Evolutionary conservation across 768 basidiomycete genomes (phyloP).

Genomic region (Pisolithus marmoratus): DNA sequence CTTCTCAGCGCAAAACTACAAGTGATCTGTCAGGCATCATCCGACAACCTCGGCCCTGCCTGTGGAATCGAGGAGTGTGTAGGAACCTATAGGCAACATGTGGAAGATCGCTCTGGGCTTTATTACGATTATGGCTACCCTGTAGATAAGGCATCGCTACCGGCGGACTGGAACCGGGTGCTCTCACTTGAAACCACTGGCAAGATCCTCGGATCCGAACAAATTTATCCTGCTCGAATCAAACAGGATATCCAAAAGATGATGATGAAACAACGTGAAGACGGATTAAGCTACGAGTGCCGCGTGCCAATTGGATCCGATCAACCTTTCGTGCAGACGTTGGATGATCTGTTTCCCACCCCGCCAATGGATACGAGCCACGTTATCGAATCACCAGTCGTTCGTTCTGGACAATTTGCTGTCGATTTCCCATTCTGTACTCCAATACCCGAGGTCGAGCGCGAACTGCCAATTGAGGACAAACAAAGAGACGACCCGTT

Average conservation of each 20-base stretch:
- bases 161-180: conserved; percentile 8
- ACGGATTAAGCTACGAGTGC: conserved; percentile 4
- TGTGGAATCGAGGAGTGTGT: conserved; percentile 44
- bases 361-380: conserved; percentile 4
- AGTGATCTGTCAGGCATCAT: conserved; percentile 47
- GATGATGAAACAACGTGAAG: conserved; percentile 7
- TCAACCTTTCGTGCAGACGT: conserved; percentile 8
- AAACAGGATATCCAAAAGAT: conserved; percentile 9
- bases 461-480: too few relatives aligned
- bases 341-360: conserved; percentile 25
- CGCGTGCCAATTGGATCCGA: conserved; percentile 4
- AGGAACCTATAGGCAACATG: conserved; percentile 47
- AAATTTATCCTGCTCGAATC: conserved; percentile 9
- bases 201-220: conserved; percentile 18
- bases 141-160: conserved; percentile 3
- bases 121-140: conserved; percentile 37
- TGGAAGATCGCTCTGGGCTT: conserved; percentile 41
- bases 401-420: neutral
- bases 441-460: too few relatives aligned
- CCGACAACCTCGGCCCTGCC: conserved; percentile 42
- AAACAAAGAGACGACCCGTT: too few relatives aligned
- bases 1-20: conserved; percentile 42
- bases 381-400: conserved; percentile 24
- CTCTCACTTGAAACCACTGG: conserved; percentile 15
- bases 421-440: too few relatives aligned